Conservation (phyloP, 495 filamentous ascomycete genomes). For the Penicillium paradoxum region DNA sequence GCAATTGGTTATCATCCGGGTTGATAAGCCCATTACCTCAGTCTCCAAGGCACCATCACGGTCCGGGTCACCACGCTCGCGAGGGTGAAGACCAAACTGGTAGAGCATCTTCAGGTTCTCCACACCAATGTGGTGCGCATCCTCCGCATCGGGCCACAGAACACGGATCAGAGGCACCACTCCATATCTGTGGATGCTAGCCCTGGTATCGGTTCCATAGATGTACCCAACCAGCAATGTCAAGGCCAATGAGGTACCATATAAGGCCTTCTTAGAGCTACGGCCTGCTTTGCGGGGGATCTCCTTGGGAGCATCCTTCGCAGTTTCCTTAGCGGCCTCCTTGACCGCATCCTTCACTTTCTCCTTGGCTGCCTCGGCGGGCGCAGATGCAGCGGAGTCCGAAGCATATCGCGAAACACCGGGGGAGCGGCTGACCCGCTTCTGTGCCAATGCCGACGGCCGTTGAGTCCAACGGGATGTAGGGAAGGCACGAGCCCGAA, state of each 20-base stretch:
- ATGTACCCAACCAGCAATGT: constrained; percentile 54
- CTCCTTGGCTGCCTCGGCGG: constrained; percentile 8
- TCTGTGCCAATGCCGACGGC: constrained; percentile 15
- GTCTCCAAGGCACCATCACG: constrained; percentile 47
- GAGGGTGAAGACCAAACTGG: constrained; percentile 57
- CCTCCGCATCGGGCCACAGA: constrained; percentile 79
- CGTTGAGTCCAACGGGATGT: constrained; percentile 24
- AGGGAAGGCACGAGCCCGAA: constrained; percentile 27
- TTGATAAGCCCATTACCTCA: constrained; percentile 30
- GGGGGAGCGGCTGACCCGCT: constrained; percentile 13
- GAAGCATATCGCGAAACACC: constrained; percentile 29
- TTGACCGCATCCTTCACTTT: constrained; percentile 8
- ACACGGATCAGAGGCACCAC: constrained; percentile 66
- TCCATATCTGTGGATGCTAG: constrained; percentile 77
- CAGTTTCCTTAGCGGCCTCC: constrained; percentile 22
- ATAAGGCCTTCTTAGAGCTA: constrained; percentile 42
- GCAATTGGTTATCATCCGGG: not conserved
- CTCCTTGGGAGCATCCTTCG: constrained; percentile 21
- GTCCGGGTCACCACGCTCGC: constrained; percentile 63
- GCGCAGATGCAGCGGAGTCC: constrained; percentile 18
- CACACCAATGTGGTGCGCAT: constrained; percentile 78
- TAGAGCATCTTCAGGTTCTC: constrained; percentile 53
- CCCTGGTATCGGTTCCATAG: constrained; percentile 87
- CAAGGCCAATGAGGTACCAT: constrained; percentile 52
- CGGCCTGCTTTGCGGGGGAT: constrained; percentile 33